A percentile compares a stretch with the other conserved stretches of the same genome.
Evolutionary conservation across 2,329 filamentous ascomycete genomes (phyloP).

Genomic region (Hypoxylon sp.): DNA sequence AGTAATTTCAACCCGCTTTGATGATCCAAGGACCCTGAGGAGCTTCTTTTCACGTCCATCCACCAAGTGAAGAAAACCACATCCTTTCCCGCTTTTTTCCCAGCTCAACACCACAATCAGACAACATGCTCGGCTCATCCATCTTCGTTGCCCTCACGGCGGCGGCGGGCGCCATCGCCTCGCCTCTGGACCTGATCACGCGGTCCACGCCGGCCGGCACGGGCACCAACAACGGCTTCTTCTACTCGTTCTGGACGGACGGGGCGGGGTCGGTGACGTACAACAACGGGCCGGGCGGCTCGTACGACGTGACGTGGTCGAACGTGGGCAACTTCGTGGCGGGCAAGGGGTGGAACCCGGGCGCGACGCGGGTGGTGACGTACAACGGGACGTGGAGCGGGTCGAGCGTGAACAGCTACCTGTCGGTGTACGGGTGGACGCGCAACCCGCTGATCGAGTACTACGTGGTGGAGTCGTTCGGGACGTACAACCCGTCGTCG

Average conservation of each 20-base stretch:
- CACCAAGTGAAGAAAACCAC: constrained; percentile 1
- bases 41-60: constrained; percentile 8
- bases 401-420: constrained; percentile 52
- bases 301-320: constrained; percentile 60
- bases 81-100: neutral
- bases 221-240: constrained; percentile 62
- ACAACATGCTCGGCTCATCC: constrained; percentile 43
- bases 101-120: constrained; percentile 11
- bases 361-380: constrained; percentile 41
- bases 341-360: constrained; percentile 61
- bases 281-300: constrained; percentile 62
- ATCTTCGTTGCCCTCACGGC: constrained; percentile 43
- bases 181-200: constrained; percentile 43
- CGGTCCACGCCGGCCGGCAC: constrained; percentile 42
- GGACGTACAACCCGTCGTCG: constrained; percentile 47
- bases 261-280: constrained; percentile 62
- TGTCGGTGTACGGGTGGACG: constrained; percentile 54
- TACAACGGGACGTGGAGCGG: constrained; percentile 49
- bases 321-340: constrained; percentile 59
- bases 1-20: constrained; percentile 10
- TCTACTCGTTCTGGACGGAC: constrained; percentile 70
- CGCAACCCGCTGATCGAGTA: constrained; percentile 51
- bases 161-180: constrained; percentile 40
- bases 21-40: constrained; percentile 22
- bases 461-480: constrained; percentile 51